Evolutionary conservation across 345 rosid species (phyloP).

Genomic region (Hevea brasiliensis): DNA sequence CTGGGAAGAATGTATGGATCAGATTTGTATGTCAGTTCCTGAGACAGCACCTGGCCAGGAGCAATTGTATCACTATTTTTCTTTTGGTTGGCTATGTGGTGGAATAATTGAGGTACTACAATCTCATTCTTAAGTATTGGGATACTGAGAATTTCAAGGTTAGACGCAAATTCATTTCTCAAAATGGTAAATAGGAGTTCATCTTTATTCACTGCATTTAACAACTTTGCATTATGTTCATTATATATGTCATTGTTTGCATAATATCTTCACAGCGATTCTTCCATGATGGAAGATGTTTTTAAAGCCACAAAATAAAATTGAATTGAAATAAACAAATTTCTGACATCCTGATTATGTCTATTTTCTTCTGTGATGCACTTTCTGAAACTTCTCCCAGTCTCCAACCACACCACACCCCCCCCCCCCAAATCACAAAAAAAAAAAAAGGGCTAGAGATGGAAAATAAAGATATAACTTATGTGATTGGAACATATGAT

Average conservation of each 20-base stretch:
- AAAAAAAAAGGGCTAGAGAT: too few relatives aligned
- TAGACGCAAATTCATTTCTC: not conserved
- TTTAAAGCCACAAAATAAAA: not conserved
- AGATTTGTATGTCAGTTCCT: conserved; percentile 57
- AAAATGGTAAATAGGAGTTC: not conserved
- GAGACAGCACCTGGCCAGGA: conserved; percentile 79
- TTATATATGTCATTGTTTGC: not conserved
- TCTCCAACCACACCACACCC: too few relatives aligned
- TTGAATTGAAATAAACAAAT: not conserved
- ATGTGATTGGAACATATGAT: not conserved
- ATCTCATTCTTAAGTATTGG: conserved; percentile 5
- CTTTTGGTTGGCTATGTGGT: conserved; percentile 95
- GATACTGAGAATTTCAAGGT: not conserved
- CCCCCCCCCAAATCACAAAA: too few relatives aligned
- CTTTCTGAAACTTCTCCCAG: too few relatives aligned
- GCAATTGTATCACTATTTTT: conserved; percentile 79
- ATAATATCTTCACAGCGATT: not conserved
- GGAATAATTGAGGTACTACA: conserved; percentile 83
- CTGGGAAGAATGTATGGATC: conserved; percentile 83
- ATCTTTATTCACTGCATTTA: not conserved
- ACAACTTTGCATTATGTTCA: not conserved
- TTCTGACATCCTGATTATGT: too few relatives aligned
- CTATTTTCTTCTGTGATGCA: too few relatives aligned
- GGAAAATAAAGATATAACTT: not conserved
- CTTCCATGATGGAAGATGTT: not conserved